These are phyloP conservation scores for Populus pruinosa DNA, from an alignment of 345 rosid species.

Conservation along the genomic window DNA sequence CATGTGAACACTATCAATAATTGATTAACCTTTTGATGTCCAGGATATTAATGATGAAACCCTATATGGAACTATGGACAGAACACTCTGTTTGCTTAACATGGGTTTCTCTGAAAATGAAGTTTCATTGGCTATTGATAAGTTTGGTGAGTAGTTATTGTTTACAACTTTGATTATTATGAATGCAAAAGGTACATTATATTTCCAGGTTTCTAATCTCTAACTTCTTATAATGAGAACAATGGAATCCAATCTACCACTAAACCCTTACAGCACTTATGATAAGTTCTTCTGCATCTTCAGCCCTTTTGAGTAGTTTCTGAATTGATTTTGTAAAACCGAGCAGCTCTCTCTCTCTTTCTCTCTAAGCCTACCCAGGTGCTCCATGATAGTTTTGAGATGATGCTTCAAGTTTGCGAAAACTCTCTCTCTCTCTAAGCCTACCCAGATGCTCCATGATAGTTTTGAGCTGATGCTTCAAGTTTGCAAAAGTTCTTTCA, in stretches of 20 bases:
- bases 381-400: no score
- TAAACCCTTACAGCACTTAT: neutral
- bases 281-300: neutral
- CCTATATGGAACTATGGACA: constrained; percentile 76
- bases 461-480: no score
- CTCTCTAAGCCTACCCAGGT: no score
- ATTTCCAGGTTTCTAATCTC: neutral
- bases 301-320: neutral
- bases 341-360: no score
- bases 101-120: constrained; percentile 92
- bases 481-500: no score
- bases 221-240: neutral
- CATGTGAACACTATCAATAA: constrained; percentile 5
- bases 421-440: no score
- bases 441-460: no score
- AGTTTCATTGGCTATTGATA: constrained; percentile 80
- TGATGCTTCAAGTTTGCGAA: no score
- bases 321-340: neutral
- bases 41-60: constrained; percentile 58
- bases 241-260: neutral
- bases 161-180: neutral
- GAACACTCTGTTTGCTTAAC: constrained; percentile 74
- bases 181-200: neutral
- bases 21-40: constrained; percentile 15
- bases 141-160: constrained; percentile 52